Evolutionary conservation across 257 asterid species (phyloP).

Genomic region (Plectranthus barbatus): DNA sequence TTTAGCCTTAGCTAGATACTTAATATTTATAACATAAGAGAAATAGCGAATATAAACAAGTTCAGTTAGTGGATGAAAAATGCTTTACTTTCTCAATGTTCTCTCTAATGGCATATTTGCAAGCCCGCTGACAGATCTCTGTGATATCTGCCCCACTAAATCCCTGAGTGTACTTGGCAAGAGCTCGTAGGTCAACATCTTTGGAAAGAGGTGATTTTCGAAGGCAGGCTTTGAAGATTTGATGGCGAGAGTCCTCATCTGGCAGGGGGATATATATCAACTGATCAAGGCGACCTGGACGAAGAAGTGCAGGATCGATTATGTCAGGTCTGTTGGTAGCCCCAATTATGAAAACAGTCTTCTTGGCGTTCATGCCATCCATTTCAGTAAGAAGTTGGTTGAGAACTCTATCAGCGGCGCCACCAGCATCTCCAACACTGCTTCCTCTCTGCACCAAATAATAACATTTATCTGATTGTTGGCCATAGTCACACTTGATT

Average conservation of each 20-base stretch:
- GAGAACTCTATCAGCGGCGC: slow-evolving; percentile 58
- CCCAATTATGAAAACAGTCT: slow-evolving; percentile 57
- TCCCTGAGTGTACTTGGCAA: slow-evolving; percentile 56
- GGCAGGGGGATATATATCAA: slow-evolving; percentile 56
- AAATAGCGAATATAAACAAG: not conserved
- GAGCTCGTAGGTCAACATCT: slow-evolving; percentile 42
- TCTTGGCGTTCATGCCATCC: slow-evolving; percentile 65
- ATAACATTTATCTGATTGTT: not conserved
- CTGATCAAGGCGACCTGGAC: slow-evolving; percentile 69
- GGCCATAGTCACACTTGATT: not conserved
- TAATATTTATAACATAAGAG: too few species aligned
- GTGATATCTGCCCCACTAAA: slow-evolving; percentile 65
- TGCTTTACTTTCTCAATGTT: slow-evolving; percentile 42
- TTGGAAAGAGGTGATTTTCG: slow-evolving; percentile 55
- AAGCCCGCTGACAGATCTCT: slow-evolving; percentile 56
- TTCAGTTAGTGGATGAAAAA: not conserved
- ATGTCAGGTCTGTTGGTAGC: slow-evolving; percentile 62
- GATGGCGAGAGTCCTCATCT: slow-evolving; percentile 54
- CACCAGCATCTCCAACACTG: slow-evolving; percentile 60
- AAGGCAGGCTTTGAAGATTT: slow-evolving; percentile 52
- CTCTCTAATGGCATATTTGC: slow-evolving; percentile 56
- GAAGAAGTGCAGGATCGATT: slow-evolving; percentile 53
- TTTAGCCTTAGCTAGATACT: not conserved
- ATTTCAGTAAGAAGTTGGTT: slow-evolving; percentile 60
- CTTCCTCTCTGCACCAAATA: slow-evolving; percentile 42